Base-by-base conservation (phyloP, 2,329 filamentous ascomycete genomes). In the Fusarium concolor region DNA sequence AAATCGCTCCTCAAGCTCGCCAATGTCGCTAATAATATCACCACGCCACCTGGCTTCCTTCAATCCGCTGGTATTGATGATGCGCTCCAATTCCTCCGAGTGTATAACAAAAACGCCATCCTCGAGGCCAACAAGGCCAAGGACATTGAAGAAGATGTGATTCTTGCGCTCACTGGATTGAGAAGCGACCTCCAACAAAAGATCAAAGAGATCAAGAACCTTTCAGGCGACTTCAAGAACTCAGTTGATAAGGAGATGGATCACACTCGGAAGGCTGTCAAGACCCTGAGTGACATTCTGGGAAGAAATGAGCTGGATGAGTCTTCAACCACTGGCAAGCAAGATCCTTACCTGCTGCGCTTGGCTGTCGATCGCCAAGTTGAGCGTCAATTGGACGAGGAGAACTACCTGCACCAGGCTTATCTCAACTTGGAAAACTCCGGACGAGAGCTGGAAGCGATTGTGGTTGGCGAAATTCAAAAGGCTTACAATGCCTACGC, bases 401-500 rank as follows among this genome's bases (percentile, higher is more conserved):
- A 99, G 77, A 98, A 98, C 76, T 99, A 99, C 75, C 82, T 99
- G 18, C 96, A 98, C 76, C 88, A 94, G 92, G 96, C 96, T 11
- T 97, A 96, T 75, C 85, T 97, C 51, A 98, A 99, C 76, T 85
- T 99, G 15, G 96, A 99, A 78, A 92, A 89, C 70, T 98, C 96
- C 17, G 96, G 96, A 4, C 91, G 94, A 63, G 96, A 99, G 80
- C 87, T 99, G 4, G 96, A 99, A 80, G 92, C 93, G 1, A 98
- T 99, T 68, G 93, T 99, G 1, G 93, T 99, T 15, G 93, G 94
- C 70, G 96, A 99, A 79, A 96, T 99, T 41, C 96, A 99, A 76
- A 98, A 98, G 79, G 94, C 96, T 0, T 98, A 97, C 82, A 97
- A 96, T 74, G 94, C 94, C 4, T 93, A 97, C 72, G 92, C 94